A percentile compares a stretch with the other conserved stretches of the same genome.
Evolutionary conservation across 352 stramenopile species (phyloP).

Genomic region (Blastocystis sp.): DNA sequence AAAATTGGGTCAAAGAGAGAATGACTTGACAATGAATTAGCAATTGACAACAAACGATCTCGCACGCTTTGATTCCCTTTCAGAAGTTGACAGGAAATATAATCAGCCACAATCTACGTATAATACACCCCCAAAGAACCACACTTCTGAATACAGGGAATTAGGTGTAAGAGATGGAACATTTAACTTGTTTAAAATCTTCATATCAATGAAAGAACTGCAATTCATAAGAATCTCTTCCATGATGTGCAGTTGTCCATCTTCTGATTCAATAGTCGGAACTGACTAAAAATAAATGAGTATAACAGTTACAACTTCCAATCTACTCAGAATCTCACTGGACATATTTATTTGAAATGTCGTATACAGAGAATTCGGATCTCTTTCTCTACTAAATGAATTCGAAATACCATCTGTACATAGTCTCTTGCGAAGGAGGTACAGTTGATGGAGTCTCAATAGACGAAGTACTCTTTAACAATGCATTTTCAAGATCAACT

Average conservation of each 20-base stretch:
- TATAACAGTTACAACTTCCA: background rate
- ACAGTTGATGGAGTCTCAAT: background rate
- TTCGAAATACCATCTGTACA: background rate
- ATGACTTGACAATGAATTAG: constrained; percentile 21
- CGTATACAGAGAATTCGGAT: background rate
- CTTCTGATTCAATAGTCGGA: constrained; percentile 4
- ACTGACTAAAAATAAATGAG: background rate
- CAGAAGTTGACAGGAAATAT: background rate
- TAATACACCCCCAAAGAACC: background rate
- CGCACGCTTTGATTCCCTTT: background rate
- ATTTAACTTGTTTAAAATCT: background rate
- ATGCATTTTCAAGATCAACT: constrained; percentile 7
- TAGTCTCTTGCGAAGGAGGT: no score
- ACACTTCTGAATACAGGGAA: constrained; percentile 26
- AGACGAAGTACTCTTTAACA: background rate
- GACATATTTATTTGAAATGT: constrained; percentile 39
- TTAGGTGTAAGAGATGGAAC: constrained; percentile 3
- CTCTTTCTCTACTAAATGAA: constrained; percentile 10
- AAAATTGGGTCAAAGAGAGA: constrained; percentile 51
- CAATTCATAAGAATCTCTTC: background rate
- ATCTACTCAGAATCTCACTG: background rate
- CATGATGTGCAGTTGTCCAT: constrained; percentile 13
- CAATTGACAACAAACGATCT: background rate
- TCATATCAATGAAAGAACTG: constrained; percentile 28
- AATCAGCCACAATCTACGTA: constrained; percentile 4